Conservation (phyloP, 1,284 basidiomycete species). For the Singerocomus inundabilis region DNA sequence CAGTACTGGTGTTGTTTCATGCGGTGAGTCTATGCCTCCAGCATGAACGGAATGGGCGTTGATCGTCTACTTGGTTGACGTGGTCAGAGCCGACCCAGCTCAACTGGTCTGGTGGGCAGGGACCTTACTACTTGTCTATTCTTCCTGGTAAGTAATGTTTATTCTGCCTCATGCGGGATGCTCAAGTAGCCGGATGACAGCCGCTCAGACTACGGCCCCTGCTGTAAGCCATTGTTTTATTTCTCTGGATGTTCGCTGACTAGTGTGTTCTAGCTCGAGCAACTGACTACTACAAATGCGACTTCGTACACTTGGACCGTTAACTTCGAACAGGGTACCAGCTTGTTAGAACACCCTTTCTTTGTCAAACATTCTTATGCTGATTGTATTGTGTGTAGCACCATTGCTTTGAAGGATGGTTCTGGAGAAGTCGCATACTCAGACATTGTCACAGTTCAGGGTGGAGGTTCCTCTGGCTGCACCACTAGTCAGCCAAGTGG, state of each 20-base stretch:
- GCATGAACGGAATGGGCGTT: background rate
- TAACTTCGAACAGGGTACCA: slow-evolving; percentile 49
- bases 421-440: slow-evolving; percentile 58
- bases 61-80: background rate
- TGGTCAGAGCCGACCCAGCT: slow-evolving; percentile 56
- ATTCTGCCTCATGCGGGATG: background rate
- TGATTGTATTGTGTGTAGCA: slow-evolving; percentile 39
- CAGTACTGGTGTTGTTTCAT: slow-evolving; percentile 46
- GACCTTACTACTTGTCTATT: slow-evolving; percentile 66
- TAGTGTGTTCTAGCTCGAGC: slow-evolving; percentile 43
- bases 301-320: slow-evolving; percentile 61
- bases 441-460: slow-evolving; percentile 50
- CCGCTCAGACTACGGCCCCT: slow-evolving; percentile 52
- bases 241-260: background rate
- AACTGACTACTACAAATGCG: slow-evolving; percentile 48
- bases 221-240: slow-evolving; percentile 41
- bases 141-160: slow-evolving; percentile 51
- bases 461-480: slow-evolving; percentile 39
- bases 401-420: slow-evolving; percentile 54
- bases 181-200: slow-evolving; percentile 32
- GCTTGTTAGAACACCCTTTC: slow-evolving; percentile 44
- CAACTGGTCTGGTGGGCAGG: slow-evolving; percentile 51
- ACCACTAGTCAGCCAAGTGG: too few relatives aligned
- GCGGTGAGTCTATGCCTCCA: slow-evolving; percentile 43
- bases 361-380: background rate